Percentiles rank a stretch among this genome's conserved stretches.
These are phyloP conservation scores for Alnus rubra DNA, from an alignment of 306 rosid genomes.

Conservation along the genomic window DNA sequence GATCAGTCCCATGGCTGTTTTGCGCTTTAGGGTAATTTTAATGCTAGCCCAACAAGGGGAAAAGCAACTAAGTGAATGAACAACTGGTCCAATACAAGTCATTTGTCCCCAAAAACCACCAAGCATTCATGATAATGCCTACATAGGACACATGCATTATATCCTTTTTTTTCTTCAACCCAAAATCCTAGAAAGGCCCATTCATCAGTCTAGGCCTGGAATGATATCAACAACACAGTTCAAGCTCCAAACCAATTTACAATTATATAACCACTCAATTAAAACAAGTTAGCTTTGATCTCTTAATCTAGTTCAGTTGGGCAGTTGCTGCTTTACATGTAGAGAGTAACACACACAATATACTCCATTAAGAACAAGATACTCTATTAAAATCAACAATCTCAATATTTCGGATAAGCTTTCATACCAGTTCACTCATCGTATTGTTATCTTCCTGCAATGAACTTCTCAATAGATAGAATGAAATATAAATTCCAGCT, in stretches of 20 bases:
- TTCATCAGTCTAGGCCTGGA: neutral
- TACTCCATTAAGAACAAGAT: neutral
- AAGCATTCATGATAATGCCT: slow-evolving; percentile 16
- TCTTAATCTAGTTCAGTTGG: neutral
- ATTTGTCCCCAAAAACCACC: slow-evolving; percentile 20
- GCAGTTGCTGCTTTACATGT: slow-evolving; percentile 1
- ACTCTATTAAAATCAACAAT: slow-evolving; percentile 1
- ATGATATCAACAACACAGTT: slow-evolving; percentile 19
- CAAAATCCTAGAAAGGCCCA: neutral
- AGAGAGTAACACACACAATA: neutral
- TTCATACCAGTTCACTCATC: slow-evolving; percentile 64
- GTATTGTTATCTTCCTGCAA: slow-evolving; percentile 62
- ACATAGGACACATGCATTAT: slow-evolving; percentile 10
- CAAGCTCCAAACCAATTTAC: slow-evolving; percentile 15
- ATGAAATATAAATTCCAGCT: slow-evolving; percentile 88
- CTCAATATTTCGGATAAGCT: slow-evolving; percentile 8
- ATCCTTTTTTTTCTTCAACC: neutral
- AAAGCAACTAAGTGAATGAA: slow-evolving; percentile 14
- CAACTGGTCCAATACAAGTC: slow-evolving; percentile 11
- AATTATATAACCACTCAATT: slow-evolving; percentile 12
- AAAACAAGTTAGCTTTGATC: neutral
- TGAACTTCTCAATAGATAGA: slow-evolving; percentile 69
- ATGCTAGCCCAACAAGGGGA: neutral
- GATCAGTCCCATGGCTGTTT: slow-evolving; percentile 9
- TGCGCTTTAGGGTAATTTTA: neutral